phyloP scores from a whole-genome alignment of 164 flowering plant species.

The Magnolia sinica region DNA sequence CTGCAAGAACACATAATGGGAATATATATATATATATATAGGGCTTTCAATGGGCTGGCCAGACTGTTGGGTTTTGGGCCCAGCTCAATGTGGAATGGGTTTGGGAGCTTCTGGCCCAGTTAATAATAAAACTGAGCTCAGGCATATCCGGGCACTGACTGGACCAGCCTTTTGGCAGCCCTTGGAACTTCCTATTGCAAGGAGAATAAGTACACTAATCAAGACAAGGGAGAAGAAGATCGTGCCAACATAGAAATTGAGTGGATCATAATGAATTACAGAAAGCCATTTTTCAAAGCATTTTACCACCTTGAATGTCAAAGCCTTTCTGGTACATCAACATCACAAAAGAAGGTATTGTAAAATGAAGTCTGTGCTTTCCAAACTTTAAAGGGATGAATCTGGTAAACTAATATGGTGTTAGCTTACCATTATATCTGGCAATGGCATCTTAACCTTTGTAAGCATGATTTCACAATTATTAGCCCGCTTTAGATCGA shows the following conservation, averaged over 20 bases:
- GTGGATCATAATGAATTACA: neutral
- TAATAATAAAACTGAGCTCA: neutral
- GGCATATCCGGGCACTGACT: neutral
- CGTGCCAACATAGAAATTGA: no score
- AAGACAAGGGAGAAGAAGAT: no score
- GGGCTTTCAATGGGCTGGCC: neutral
- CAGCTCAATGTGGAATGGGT: neutral
- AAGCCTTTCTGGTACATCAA: neutral
- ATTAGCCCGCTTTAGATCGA: slow-evolving; percentile 82
- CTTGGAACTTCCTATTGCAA: neutral
- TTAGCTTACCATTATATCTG: slow-evolving; percentile 79
- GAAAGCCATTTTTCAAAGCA: neutral
- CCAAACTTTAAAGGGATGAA: no score
- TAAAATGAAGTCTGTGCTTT: no score
- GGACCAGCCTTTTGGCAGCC: neutral
- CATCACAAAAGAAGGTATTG: neutral
- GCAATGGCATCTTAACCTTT: slow-evolving; percentile 88
- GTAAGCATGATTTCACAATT: slow-evolving; percentile 98
- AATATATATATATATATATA: no score
- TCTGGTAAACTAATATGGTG: neutral
- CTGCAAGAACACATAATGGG: neutral
- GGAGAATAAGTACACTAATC: no score
- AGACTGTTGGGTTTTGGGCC: neutral
- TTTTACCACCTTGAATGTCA: neutral
- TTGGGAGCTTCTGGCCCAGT: neutral